phyloP scores from a whole-genome alignment of 139 green algal genomes.

The Diplosphaera chodatii region DNA sequence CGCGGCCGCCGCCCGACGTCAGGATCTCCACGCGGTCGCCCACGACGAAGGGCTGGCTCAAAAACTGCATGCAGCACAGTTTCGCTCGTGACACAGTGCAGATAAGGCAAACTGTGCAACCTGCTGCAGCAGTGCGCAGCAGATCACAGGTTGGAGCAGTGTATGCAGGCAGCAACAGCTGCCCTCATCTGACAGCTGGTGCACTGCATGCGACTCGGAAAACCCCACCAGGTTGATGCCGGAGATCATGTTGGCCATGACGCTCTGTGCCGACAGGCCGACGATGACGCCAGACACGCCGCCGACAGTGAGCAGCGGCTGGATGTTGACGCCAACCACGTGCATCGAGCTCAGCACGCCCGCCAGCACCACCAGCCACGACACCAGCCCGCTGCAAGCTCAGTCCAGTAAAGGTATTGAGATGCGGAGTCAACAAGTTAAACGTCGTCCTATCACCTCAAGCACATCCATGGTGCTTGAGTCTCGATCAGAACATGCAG shows the following conservation, averaged over 20 bases:
- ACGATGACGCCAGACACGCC: slow-evolving; percentile 27
- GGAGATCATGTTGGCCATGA: slow-evolving; percentile 37
- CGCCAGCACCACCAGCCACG: slow-evolving; percentile 22
- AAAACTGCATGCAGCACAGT: slow-evolving; percentile 39
- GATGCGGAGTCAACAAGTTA: too few relatives aligned
- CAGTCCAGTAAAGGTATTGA: too few relatives aligned
- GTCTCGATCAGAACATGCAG: too few relatives aligned
- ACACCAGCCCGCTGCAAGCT: slow-evolving; percentile 17
- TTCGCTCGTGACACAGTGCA: too few relatives aligned
- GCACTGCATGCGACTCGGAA: neutral
- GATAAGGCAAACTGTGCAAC: too few relatives aligned
- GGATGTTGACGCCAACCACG: slow-evolving; percentile 35
- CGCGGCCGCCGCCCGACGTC: slow-evolving; percentile 12
- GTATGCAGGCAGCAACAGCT: too few relatives aligned
- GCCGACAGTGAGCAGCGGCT: slow-evolving; percentile 33
- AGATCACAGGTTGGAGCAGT: too few relatives aligned
- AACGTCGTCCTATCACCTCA: too few relatives aligned
- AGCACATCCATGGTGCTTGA: too few relatives aligned
- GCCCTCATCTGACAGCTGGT: too few relatives aligned
- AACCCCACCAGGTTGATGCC: slow-evolving; percentile 36
- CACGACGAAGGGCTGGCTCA: slow-evolving; percentile 37
- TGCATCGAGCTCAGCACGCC: slow-evolving; percentile 8
- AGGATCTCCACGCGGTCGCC: slow-evolving; percentile 34
- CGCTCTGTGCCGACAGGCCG: slow-evolving; percentile 28
- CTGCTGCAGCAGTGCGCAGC: too few relatives aligned